Evolutionary conservation across 768 basidiomycete genomes (phyloP), one percentile per base, ranked within the genome.

Genomic region (Amanita phalloides): DNA sequence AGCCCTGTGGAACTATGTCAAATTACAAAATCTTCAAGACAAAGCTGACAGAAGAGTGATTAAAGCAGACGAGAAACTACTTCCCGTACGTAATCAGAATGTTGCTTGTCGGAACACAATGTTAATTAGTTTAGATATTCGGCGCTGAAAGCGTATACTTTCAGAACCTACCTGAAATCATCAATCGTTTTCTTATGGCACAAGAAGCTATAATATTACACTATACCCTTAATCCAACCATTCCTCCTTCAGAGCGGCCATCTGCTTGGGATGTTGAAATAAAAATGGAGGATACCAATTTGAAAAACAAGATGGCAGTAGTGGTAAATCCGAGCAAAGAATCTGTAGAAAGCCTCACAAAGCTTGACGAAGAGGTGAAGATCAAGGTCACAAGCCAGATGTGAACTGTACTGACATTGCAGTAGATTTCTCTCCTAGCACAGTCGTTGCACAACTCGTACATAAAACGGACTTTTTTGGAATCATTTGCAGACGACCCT

Each of bases 1-100:
- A 51, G 78, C 87, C 0, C 63, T 96, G 9, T 98, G 94, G 94
- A 89, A 86, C 60, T 92, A 94, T 58, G 86, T 96, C 68, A 95
- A 93, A 63, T 70, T 84, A 11, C 74, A 91, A 57, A 78, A 81
- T 23, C 68, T 94, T 14, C 89, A 91, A 65, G 90, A 91, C 65
- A 90, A 90, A 57, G 77, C 78, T 0, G 88, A 91, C 64, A 71
- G 88, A 51, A 76, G 82, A 36, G 64, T 80, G 47, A 79, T 91
- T 48, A 77, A 78, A 9, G 73, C 81, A 2, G 89, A 91, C 58
- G 85, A 81, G 10, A 73, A 72, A 50, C 69, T 90, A 41, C 71
- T 78, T 63, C 72, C 76, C 0, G 90, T 90, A 61, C 54, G 70
- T 65, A 13, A 28, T 26, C 25, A 17, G 45, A 9, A 32, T 46